Evolutionary conservation across 2,329 filamentous ascomycete genomes (phyloP).

Genomic region (Ascochyta koolunga): DNA sequence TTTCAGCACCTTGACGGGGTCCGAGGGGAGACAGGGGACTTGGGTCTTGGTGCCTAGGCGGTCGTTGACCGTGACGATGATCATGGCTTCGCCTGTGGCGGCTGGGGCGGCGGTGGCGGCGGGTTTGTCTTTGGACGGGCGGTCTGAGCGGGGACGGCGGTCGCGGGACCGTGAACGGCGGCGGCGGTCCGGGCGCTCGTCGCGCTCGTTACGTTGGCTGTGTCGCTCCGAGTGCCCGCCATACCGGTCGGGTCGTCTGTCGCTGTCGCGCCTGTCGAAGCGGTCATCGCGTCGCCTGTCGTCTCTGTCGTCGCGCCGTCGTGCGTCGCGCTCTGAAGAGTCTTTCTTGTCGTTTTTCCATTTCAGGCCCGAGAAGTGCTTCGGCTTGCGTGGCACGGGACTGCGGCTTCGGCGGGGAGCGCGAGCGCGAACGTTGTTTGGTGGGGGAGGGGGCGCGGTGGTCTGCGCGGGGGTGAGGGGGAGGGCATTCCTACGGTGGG

Average conservation of each 20-base stretch:
- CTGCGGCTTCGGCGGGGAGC: slow-evolving; percentile 35
- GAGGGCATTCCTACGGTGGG: slow-evolving; percentile 20
- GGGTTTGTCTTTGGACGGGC: slow-evolving; percentile 39
- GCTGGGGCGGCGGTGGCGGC: slow-evolving; percentile 35
- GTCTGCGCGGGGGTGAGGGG: slow-evolving; percentile 20
- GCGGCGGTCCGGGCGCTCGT: not conserved
- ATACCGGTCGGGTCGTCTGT: not conserved
- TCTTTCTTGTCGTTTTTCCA: slow-evolving; percentile 57
- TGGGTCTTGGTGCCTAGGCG: slow-evolving; percentile 94
- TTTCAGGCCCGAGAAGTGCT: slow-evolving; percentile 60
- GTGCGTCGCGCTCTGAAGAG: slow-evolving; percentile 42
- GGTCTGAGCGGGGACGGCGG: slow-evolving; percentile 14
- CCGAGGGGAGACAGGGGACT: slow-evolving; percentile 85
- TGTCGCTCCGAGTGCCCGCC: slow-evolving; percentile 2
- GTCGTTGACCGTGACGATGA: slow-evolving; percentile 92
- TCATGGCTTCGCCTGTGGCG: slow-evolving; percentile 73
- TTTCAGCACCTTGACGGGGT: slow-evolving; percentile 87
- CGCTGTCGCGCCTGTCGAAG: slow-evolving; percentile 9
- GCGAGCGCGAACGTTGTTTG: slow-evolving; percentile 35
- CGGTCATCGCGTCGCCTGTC: slow-evolving; percentile 19
- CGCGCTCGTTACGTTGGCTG: not conserved
- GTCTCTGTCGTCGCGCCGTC: slow-evolving; percentile 47
- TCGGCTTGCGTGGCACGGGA: slow-evolving; percentile 31
- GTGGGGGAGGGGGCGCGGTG: slow-evolving; percentile 4
- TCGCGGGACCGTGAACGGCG: not conserved